Evolutionary conservation across 306 rosid species (phyloP), one percentile per base, ranked within the genome.

Genomic region (Lupinus albus): DNA sequence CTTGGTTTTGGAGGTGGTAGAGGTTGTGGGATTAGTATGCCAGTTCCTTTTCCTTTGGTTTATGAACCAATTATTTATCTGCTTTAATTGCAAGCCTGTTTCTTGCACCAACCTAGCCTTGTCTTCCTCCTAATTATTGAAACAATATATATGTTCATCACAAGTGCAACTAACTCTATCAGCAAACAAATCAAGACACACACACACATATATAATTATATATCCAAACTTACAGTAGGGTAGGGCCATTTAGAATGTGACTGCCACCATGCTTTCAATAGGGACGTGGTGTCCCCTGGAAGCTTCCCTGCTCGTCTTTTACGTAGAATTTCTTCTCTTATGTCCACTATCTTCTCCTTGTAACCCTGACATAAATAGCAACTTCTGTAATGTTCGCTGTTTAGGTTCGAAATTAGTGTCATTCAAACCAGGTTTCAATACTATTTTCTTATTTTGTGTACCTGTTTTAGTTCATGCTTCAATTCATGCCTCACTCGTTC

Each of bases 231-330:
- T 78, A 94, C 99, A 62, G 99, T 94, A 21, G 99, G 99, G 80
- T 94, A 94, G n/a, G 99, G 99, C 99, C 99, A 94, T 77, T 94
- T 90, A 7, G 99, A 81, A 78, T 94, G 99, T 64, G 97, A 70
- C 53, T 94, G 90, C 99, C 99, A 94, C 99, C 99, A 94, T 62
- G 95, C 81, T 72, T 94, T 94, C 45, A 94, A 71, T 28, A 86
- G 96, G 3, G 99, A 90, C 20, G 99, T 94, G 47, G 99, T 94
- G 82, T 90, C 96, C 6, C 99, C 99, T 0, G 99, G 99, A 45
- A 90, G 97, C 67, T 94, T 93, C 70, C 98, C 98, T 0, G 98
- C 98, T 70, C 98, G 76, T 49, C 98, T 89, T 86, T 89, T 93
- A 32, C 99, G 61, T 67, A 94, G 81, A 73, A 94, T 94, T 72